Base-by-base conservation (phyloP, 163 green algal genomes). In the Prototheca cutis region DNA sequence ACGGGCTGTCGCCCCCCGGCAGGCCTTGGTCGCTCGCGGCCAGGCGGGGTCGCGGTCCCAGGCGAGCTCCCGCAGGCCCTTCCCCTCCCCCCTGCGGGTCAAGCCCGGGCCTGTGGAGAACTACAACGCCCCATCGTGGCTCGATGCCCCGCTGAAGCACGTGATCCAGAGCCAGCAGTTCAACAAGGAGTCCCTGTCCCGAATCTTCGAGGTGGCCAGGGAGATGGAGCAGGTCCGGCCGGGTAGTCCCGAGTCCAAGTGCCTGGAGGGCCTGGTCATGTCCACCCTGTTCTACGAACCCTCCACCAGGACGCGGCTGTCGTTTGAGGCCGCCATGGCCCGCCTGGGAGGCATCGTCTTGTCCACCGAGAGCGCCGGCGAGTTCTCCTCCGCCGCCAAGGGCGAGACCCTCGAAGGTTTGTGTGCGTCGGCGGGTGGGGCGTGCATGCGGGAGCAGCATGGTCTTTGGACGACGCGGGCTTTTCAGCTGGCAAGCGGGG, bases 211-310 rank as follows among this genome's bases (percentile, higher is more conserved):
- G 29, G 80, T 91, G 58, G 84, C 93, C 5, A 52, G 80, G 6
- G 75, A 88, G 40, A 98, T 98, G 91, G 89, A 95, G 61, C 57
- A 71, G 18, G 70, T 89, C 18, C 52, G 51, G 34, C 78, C 72
- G 0, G 65, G 70, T 34, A 85, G 74, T 1, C 68, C 73, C 10
- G 82, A 78, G 29, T 74, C 76, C 3, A 62, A 63, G 17, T 63
- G 84, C 61, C 72, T 99, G 39, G 66, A 94, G 18, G 93, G 93
- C n/a, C 84, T 84, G 58, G 75, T 97, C 15, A 97, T 98, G 90
- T 84, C 88, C 23, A 98, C 93, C 4, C 82, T 99, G 3, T 99
- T 99, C 70, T 99, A 99, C 72, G 93, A 99, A 78, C 93, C 93
- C 15, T 98, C 93, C 31, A 99, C 93, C 6, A 81, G 93, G 39